phyloP scores from a whole-genome alignment of 805 yeast species.

The Candida sanyiensis region DNA sequence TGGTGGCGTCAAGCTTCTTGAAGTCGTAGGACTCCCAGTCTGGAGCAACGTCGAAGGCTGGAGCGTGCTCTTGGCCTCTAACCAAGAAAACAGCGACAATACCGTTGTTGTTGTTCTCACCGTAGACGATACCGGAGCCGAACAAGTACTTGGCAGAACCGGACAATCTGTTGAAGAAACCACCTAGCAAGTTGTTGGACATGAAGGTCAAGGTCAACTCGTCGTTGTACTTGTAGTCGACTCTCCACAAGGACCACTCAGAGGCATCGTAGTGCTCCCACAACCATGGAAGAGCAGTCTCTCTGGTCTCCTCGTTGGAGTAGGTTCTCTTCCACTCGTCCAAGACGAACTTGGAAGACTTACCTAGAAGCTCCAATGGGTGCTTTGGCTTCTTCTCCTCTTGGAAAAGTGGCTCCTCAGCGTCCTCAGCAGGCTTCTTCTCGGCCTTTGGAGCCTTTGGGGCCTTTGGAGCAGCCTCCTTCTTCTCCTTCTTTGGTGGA shows the following conservation, averaged over 20 bases:
- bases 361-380: conserved; percentile 83
- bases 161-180: conserved; percentile 91
- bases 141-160: conserved; percentile 93
- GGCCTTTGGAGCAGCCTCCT: conserved; percentile 32
- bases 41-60: conserved; percentile 98
- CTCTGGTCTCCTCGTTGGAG: conserved; percentile 97
- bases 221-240: conserved; percentile 95
- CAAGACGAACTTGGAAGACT: conserved; percentile 54
- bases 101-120: conserved; percentile 98
- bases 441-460: conserved; percentile 34
- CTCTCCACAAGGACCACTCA: conserved; percentile 94
- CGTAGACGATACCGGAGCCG: conserved; percentile 91
- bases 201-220: conserved; percentile 95
- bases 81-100: conserved; percentile 90
- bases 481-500: conserved; percentile 69
- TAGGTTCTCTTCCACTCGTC: conserved; percentile 96
- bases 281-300: conserved; percentile 94
- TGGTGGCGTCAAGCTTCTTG: conserved; percentile 76
- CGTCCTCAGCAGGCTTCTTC: conserved; percentile 31
- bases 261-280: conserved; percentile 90
- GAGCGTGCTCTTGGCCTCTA: conserved; percentile 86
- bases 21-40: conserved; percentile 94
- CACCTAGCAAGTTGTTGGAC: conserved; percentile 97
- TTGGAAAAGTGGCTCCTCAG: conserved; percentile 38
- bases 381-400: conserved; percentile 79